Conservation (phyloP, 1,284 basidiomycete species). For the Melampsora americana region DNA sequence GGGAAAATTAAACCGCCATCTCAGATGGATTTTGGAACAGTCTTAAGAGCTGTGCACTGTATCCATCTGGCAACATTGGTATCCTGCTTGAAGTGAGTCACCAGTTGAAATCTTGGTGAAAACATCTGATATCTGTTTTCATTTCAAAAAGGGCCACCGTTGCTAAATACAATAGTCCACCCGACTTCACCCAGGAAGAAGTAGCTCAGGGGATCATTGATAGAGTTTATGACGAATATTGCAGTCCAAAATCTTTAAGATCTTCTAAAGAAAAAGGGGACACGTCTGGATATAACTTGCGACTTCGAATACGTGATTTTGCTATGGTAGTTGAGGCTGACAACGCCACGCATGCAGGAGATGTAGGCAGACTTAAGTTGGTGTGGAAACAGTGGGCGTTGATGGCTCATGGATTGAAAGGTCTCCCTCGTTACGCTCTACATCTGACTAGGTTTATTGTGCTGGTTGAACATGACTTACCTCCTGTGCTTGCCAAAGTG, state of each 20-base stretch:
- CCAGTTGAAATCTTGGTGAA: too few relatives aligned
- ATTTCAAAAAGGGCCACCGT: background rate
- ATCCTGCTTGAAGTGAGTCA: too few relatives aligned
- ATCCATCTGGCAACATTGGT: too few relatives aligned
- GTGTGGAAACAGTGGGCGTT: slow-evolving; percentile 13
- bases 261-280: background rate
- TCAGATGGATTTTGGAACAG: too few relatives aligned
- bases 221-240: background rate
- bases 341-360: background rate
- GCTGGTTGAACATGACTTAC: background rate
- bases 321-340: slow-evolving; percentile 5
- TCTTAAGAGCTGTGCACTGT: too few relatives aligned
- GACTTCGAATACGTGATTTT: background rate
- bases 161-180: too few relatives aligned
- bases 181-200: too few relatives aligned
- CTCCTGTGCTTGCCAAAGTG: background rate
- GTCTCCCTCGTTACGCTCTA: background rate
- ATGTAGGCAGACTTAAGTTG: background rate
- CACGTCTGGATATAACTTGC: background rate
- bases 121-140: too few relatives aligned
- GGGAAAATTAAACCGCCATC: too few relatives aligned
- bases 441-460: background rate
- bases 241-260: background rate
- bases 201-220: too few relatives aligned
- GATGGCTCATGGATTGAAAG: background rate